A percentile compares a stretch with the other conserved stretches of the same genome.
Evolutionary conservation across 768 basidiomycete genomes (phyloP).

Genomic region (Mycena filopes): DNA sequence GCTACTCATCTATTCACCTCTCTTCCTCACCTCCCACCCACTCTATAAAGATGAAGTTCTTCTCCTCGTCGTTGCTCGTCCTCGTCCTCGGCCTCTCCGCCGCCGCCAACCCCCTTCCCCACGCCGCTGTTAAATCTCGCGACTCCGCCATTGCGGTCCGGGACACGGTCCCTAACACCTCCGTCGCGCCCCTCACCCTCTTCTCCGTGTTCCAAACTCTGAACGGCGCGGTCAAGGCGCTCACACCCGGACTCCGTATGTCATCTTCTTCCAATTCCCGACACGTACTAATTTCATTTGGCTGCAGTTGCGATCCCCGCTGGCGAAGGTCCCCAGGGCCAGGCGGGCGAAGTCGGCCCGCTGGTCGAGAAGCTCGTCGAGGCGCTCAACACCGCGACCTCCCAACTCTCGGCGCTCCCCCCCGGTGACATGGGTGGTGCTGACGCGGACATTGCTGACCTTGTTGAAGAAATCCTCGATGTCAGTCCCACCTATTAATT

Average conservation of each 20-base stretch:
- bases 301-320: neutral
- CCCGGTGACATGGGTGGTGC: conserved; percentile 15
- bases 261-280: neutral
- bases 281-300: neutral
- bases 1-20: too few species aligned
- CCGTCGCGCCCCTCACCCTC: too few species aligned
- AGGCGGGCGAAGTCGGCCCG: neutral
- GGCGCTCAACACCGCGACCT: conserved; percentile 14
- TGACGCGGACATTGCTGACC: conserved; percentile 12
- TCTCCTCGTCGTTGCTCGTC: neutral
- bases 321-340: neutral
- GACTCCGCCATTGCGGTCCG: too few species aligned
- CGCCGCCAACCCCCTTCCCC: too few species aligned
- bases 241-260: conserved; percentile 4
- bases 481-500: neutral
- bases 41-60: neutral
- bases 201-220: too few species aligned
- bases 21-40: too few species aligned
- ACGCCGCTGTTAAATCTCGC: too few species aligned
- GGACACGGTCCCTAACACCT: too few species aligned
- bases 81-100: too few species aligned
- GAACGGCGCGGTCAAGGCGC: too few species aligned
- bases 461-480: neutral
- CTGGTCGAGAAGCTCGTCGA: neutral
- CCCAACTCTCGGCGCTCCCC: neutral